phyloP scores from a whole-genome alignment of 495 filamentous ascomycete species.

The Stereocaulon alpinum region DNA sequence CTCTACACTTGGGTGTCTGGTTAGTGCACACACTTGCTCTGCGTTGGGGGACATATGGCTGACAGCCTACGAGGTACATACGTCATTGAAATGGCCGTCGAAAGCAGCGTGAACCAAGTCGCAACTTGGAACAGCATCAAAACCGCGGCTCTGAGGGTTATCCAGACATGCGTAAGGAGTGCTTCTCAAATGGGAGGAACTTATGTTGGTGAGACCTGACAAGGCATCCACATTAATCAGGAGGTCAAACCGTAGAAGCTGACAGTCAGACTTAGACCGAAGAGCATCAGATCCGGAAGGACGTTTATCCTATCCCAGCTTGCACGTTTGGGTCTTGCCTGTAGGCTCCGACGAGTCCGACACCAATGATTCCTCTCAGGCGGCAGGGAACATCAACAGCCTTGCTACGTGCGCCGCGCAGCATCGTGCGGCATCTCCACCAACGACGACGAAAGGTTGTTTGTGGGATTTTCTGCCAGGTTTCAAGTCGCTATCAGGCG shows the following conservation, averaged over 20 bases:
- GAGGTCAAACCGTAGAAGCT: not conserved
- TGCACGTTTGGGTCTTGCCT: not conserved
- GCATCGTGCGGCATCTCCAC: not conserved
- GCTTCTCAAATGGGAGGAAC: not conserved
- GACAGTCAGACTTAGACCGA: not conserved
- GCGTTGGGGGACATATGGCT: no score
- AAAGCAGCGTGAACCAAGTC: not conserved
- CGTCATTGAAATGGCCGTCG: not conserved
- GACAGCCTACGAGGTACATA: not conserved
- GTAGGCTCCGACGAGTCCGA: not conserved
- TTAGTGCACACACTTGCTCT: not conserved
- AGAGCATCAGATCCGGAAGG: not conserved
- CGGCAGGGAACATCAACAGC: not conserved
- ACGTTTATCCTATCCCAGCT: not conserved
- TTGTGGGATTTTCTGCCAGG: not conserved
- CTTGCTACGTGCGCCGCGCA: not conserved
- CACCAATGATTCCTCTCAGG: not conserved
- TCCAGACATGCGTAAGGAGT: not conserved
- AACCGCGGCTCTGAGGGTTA: not conserved
- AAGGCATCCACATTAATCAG: no score
- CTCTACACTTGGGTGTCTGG: not conserved
- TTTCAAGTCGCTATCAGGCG: not conserved
- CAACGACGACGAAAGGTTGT: not conserved
- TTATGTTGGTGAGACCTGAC: not conserved
- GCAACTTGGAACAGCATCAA: constrained; percentile 1